A percentile compares a stretch with the other conserved stretches of the same genome.
Evolutionary conservation across 176 grass and related monocot genomes (phyloP).

Genomic region (Musa beccarii): DNA sequence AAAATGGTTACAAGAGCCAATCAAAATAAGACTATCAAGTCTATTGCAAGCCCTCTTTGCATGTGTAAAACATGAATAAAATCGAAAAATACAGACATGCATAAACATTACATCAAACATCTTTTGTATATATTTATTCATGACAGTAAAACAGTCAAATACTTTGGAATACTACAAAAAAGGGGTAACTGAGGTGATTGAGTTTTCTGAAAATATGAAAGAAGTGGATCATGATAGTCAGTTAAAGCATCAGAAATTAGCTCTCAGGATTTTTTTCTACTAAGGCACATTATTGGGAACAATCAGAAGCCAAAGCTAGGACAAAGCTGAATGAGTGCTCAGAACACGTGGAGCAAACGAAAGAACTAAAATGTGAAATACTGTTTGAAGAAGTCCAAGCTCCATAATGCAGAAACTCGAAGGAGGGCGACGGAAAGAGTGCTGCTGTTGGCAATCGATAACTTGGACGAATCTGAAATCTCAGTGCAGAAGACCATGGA

Average conservation of each 20-base stretch:
- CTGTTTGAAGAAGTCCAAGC: slow-evolving; percentile 43
- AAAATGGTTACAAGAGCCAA: too few relatives aligned
- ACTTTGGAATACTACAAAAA: slow-evolving; percentile 50
- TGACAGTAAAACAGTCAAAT: slow-evolving; percentile 18
- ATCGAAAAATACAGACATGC: too few relatives aligned
- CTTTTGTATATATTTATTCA: too few relatives aligned
- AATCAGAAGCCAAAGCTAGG: slow-evolving; percentile 30
- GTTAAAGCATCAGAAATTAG: slow-evolving; percentile 28
- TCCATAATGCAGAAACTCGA: slow-evolving; percentile 44
- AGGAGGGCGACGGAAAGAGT: slow-evolving; percentile 70
- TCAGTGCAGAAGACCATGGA: slow-evolving; percentile 25
- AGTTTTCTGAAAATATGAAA: slow-evolving; percentile 47
- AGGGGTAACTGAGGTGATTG: slow-evolving; percentile 36
- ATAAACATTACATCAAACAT: too few relatives aligned
- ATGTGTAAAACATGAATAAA: too few relatives aligned
- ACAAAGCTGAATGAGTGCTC: slow-evolving; percentile 30
- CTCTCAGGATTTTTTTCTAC: slow-evolving; percentile 36
- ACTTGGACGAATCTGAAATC: slow-evolving; percentile 21
- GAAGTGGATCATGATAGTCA: slow-evolving; percentile 23
- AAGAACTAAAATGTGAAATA: slow-evolving; percentile 53
- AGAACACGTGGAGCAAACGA: slow-evolving; percentile 52
- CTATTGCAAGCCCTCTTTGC: too few relatives aligned
- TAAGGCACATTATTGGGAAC: slow-evolving; percentile 30
- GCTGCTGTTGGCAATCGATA: slow-evolving; percentile 53
- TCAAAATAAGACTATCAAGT: too few relatives aligned